Base-by-base conservation (phyloP, 2,329 filamentous ascomycete genomes). In the Colletotrichum costaricense region DNA sequence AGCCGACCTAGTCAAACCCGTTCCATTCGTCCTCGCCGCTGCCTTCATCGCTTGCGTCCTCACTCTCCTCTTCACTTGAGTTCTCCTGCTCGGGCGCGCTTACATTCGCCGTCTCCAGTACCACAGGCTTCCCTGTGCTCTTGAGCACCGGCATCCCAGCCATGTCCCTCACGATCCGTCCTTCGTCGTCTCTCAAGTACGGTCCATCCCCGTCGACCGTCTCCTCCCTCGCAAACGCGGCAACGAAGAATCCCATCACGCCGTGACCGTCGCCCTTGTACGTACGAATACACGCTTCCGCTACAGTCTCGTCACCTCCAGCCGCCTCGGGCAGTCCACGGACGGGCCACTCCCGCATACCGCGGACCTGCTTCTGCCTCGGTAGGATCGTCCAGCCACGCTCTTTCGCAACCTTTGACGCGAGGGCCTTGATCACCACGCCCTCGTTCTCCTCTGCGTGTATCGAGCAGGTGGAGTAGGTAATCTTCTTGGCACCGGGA, bases 211-310 rank as follows among this genome's bases (percentile, higher is more conserved):
- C 76, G 59, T 62, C 67, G 30, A 78, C 79, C 42, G 75, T 73
- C 54, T 70, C 54, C 81, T 93, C 89, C 66, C 94, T 87, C 3
- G 94, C 88, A 82, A 99, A 98, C 0, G 89, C 94, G n/a, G 91
- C 95, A 24, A 98, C 94, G 78, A 99, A 99, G 83, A 99, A 98
- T 0, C 97, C 96, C 90, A 98, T 98, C 1, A 95, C 94, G 0
- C 95, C 95, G 75, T 93, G 90, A 11, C 92, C 92, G 77, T 96
- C 95, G 30, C 91, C 93, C 77, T 95, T 94, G 81, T 93, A 92
- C 38, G 94, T 94, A 72, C 96, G 88, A 69, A 98, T 93, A 79
- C 95, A 98, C 3, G 89, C 93, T 30, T 96, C 92, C 6, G 92
- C 89, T 1, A 94, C 81, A 3, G 86, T 82, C 54, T 86, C 79